A percentile compares a stretch with the other conserved stretches of the same genome.
Evolutionary conservation across 352 stramenopile species (phyloP).

Genomic region (Phytophthora quininea): DNA sequence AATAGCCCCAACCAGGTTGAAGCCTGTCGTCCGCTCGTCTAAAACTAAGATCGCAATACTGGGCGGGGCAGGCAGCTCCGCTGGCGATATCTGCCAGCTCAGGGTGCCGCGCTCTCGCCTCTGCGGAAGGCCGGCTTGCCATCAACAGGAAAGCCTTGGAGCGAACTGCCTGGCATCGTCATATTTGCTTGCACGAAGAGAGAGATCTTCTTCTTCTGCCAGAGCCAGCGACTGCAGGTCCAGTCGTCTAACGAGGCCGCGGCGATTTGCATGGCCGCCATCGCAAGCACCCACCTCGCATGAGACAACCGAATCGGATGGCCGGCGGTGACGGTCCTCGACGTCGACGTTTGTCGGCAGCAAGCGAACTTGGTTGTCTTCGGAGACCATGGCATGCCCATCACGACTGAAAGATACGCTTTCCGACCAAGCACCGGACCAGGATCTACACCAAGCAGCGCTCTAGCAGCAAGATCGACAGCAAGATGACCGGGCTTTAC

Average conservation of each 20-base stretch:
- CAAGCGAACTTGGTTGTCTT: background rate
- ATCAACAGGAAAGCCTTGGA: background rate
- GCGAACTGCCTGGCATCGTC: no score
- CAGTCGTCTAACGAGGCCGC: no score
- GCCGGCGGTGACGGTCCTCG: background rate
- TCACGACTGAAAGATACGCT: no score
- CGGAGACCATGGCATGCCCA: no score
- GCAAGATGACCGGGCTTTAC: no score
- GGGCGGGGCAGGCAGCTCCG: slow-evolving; percentile 9
- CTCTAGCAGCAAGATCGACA: no score
- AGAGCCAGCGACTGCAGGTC: no score
- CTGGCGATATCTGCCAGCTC: slow-evolving; percentile 8
- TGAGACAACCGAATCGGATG: background rate
- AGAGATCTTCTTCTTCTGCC: background rate
- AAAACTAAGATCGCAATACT: background rate
- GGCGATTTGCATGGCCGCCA: background rate
- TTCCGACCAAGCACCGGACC: no score
- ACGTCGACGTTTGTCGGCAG: background rate
- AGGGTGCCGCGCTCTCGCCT: slow-evolving; percentile 1
- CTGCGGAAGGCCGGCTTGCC: background rate
- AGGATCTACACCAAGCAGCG: no score
- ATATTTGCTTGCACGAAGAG: no score
- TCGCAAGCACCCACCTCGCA: background rate
- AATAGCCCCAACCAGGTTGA: slow-evolving; percentile 2
- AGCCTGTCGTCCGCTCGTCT: slow-evolving; percentile 4